Conservation (phyloP, 1,284 basidiomycete species). For the Cryptococcus sp. region DNA sequence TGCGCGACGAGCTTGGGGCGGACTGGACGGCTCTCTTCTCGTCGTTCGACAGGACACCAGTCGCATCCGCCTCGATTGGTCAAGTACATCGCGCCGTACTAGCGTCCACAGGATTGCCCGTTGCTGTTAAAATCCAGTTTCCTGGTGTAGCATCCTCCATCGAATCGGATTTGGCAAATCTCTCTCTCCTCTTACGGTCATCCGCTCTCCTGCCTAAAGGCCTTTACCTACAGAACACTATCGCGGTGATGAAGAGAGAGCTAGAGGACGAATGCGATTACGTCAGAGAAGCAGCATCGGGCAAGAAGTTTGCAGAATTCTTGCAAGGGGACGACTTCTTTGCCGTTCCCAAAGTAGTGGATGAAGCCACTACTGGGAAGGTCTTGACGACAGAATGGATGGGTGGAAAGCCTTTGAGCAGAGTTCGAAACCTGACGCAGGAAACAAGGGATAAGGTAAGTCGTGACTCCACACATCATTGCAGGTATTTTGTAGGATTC, state of each 20-base stretch:
- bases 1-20: conserved; percentile 70
- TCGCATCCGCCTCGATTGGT: conserved; percentile 95
- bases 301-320: conserved; percentile 63
- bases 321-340: conserved; percentile 68
- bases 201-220: conserved; percentile 81
- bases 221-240: conserved; percentile 83
- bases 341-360: conserved; percentile 76
- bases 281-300: conserved; percentile 76
- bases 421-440: conserved; percentile 64
- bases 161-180: conserved; percentile 80
- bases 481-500: background rate
- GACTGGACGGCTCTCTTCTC: conserved; percentile 74
- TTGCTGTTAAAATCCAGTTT: conserved; percentile 96
- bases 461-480: conserved; percentile 4
- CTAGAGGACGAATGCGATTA: conserved; percentile 96
- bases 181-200: conserved; percentile 78
- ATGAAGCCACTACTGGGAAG: conserved; percentile 73
- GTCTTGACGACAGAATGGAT: conserved; percentile 92
- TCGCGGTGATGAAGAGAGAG: conserved; percentile 85
- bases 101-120: conserved; percentile 52
- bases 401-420: conserved; percentile 73
- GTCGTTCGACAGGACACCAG: conserved; percentile 80
- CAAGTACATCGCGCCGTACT: conserved; percentile 87
- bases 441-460: conserved; percentile 73
- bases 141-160: conserved; percentile 88